Base-by-base conservation (phyloP, 1,139 yeast genomes). In the Debaryomyces sp. region DNA sequence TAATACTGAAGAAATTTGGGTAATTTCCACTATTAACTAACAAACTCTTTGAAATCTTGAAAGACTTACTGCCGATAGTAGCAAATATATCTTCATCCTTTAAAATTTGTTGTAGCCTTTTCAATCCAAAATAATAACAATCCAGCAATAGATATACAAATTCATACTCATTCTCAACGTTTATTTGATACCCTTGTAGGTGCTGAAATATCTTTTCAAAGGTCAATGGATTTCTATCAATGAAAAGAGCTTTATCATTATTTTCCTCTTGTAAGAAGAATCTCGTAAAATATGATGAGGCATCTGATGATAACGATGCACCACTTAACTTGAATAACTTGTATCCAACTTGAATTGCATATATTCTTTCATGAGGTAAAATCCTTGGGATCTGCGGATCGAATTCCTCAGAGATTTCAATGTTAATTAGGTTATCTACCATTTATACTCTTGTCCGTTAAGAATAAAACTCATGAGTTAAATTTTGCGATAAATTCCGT, bases 241-340 rank as follows among this genome's bases (percentile, higher is more conserved):
- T 81, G 57, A 82, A 84, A n/a, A 89, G 64, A 0, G 77, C 72
- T 41, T 79, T 80, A 21, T 71, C 75, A 18, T 60, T 62, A 55
- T 75, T 77, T 2, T 57, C 73, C 32, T 63, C 60, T 15, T 64
- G 57, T 2, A 50, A 44, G 54, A 83, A 83, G 63, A 64, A 82
- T 18, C 68, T 62, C 13, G 87, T 81, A 62, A 83, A 83, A 59
- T 81, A 82, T 2, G 87, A 82, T 2, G 88, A 87, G 2, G 81
- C 85, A 67, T 90, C 97, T 1, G 89, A 88, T 22, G 92, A 87
- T 38, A 91, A 66, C 5, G 96, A 89, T 1, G 94, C 91, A 1
- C 97, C 97, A 61, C 94, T 85, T 29, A 82, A 54, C 33, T 75
- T 70, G 62, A 82, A 87, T 33, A 79, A 55, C 53, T 77, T 76